phyloP scores from a whole-genome alignment of 257 asterid genomes.

The Solanum corneliomulleri region DNA sequence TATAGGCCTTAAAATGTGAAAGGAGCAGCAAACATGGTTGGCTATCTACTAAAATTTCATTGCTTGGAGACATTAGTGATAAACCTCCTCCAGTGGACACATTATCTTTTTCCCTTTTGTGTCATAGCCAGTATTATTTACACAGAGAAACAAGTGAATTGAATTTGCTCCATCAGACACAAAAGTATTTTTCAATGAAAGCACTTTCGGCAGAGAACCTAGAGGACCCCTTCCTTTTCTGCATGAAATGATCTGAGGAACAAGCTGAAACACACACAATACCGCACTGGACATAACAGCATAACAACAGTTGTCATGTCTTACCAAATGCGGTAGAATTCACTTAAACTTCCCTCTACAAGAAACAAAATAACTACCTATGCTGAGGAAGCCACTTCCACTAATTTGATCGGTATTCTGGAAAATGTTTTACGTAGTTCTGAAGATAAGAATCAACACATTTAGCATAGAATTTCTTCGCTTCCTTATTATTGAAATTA shows the following conservation, averaged over 20 bases:
- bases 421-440: neutral
- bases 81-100: neutral
- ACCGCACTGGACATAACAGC: neutral
- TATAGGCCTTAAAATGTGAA: neutral
- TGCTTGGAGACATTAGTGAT: neutral
- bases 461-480: neutral
- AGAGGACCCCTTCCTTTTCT: neutral
- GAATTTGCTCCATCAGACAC: neutral
- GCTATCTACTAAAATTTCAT: neutral
- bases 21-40: neutral
- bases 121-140: neutral
- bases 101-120: neutral
- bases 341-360: neutral
- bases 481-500: neutral
- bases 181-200: neutral
- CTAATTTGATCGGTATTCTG: neutral
- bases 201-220: neutral
- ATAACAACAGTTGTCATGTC: neutral
- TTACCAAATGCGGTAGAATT: neutral
- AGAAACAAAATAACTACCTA: neutral
- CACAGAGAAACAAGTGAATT: neutral
- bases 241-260: neutral
- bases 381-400: neutral
- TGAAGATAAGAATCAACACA: neutral
- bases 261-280: neutral